These are phyloP conservation scores for Ettlia oleoabundans DNA, from an alignment of 139 green algal genomes.

Conservation along the genomic window DNA sequence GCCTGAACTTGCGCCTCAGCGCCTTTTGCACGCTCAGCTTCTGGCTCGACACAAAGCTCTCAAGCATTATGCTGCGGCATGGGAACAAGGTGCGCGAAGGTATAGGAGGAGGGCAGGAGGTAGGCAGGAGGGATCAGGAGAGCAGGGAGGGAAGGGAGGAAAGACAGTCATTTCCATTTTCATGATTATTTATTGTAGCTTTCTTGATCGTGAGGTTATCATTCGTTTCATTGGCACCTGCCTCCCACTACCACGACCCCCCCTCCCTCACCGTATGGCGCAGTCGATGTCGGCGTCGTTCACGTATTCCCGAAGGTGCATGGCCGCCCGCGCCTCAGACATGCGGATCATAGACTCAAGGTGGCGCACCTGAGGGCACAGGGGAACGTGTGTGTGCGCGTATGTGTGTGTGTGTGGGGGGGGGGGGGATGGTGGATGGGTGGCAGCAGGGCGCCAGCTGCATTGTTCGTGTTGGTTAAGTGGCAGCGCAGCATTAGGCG, in stretches of 20 bases:
- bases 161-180: too few relatives aligned
- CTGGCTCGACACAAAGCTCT: constrained; percentile 96
- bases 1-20: constrained; percentile 80
- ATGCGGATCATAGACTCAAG: constrained; percentile 98
- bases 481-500: too few relatives aligned
- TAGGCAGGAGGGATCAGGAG: neutral
- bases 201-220: too few relatives aligned
- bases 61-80: constrained; percentile 86
- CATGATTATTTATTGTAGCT: too few relatives aligned
- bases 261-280: constrained; percentile 64
- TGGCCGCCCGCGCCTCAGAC: constrained; percentile 92
- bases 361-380: constrained; percentile 78
- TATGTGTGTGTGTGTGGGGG: too few relatives aligned
- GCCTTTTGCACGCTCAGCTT: constrained; percentile 94
- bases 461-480: too few relatives aligned
- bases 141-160: neutral
- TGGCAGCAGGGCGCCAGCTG: too few relatives aligned
- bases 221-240: too few relatives aligned
- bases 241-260: too few relatives aligned
- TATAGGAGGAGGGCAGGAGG: neutral
- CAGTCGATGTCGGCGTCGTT: constrained; percentile 83
- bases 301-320: constrained; percentile 95
- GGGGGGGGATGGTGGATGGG: too few relatives aligned
- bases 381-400: neutral
- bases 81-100: neutral